Evolutionary conservation across 805 yeast genomes (phyloP), one percentile per base, ranked within the genome.

Genomic region (Debaryomyces castellii): DNA sequence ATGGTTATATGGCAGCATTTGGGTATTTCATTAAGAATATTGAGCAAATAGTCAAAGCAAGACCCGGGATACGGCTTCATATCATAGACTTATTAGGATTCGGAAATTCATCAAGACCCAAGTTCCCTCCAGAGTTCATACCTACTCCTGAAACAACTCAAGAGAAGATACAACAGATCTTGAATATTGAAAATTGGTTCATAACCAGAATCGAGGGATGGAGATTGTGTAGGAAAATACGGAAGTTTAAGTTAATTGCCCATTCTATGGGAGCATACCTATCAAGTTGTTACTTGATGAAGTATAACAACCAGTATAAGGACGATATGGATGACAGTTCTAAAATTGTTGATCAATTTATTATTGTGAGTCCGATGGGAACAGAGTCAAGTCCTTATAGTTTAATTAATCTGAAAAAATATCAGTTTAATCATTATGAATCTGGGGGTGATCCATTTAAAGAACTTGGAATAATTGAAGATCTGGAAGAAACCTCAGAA

Each of bases 261-360:
- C 76, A 71, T 51, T 69, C 74, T 3, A 71, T 71, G 76, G 76
- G 76, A 3, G 76, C 71, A 3, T 71, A 71, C 44, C 51, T 71
- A 21, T 52, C 67, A 11, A 57, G 73, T 45, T 69, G 75, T 48
- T 71, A 71, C 49, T 52, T 71, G 18, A 55, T 71, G 68, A 71
- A 71, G 51, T 69, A 68, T 48, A 66, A 67, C 41, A 55, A 57
- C 9, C 51, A 47, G 34, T 49, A 44, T 20, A 40, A 39, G 30
- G 40, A 10, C 9, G 23, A 11, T 23, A 28, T 21, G 4, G 47
- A 43, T 7, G 48, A 49, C 16, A 51, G 43, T 17, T 39, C 44
- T 3, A 40, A 49, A 22, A 34, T 53, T 20, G 70, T 58, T 23
- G 57, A 45, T 35, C 59, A 50, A 30, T 62, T 54, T 36, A 53